A percentile compares a stretch with the other conserved stretches of the same genome.
phyloP scores from a whole-genome alignment of 805 yeast genomes.

The Cyberlindnera amylophila region DNA sequence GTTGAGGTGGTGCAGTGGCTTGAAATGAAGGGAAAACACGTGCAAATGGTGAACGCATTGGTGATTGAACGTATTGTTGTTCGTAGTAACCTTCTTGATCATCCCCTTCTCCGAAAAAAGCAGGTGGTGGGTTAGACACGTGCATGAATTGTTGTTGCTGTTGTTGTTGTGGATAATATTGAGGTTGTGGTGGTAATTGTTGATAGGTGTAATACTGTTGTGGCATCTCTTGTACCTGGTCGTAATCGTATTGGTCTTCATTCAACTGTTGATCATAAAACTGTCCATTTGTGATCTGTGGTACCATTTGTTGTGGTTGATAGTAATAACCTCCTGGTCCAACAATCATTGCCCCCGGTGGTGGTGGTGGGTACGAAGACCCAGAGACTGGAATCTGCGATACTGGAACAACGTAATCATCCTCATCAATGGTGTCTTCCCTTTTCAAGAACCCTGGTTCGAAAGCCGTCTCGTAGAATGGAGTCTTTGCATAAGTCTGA shows the following conservation, averaged over 20 bases:
- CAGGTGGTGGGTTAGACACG: constrained; percentile 2
- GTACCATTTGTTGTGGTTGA: constrained; percentile 3
- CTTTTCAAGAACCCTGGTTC: constrained; percentile 10
- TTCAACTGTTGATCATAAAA: constrained; percentile 22
- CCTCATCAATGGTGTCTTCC: neutral
- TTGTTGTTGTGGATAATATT: neutral
- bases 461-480: constrained; percentile 21
- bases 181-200: neutral
- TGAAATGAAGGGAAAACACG: constrained; percentile 27
- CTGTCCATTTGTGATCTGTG: constrained; percentile 27
- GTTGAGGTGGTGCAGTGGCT: constrained; percentile 26
- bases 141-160: neutral
- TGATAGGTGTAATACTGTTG: constrained; percentile 1
- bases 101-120: constrained; percentile 9
- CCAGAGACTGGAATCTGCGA: constrained; percentile 3
- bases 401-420: constrained; percentile 6
- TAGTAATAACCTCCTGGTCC: constrained; percentile 6
- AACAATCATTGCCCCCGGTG: neutral
- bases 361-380: too few species aligned
- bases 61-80: constrained; percentile 1
- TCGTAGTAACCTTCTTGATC: constrained; percentile 3
- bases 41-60: constrained; percentile 22
- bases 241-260: constrained; percentile 13
- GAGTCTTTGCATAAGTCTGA: constrained; percentile 45
- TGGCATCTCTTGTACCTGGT: neutral